Base-by-base conservation (phyloP, 108 stramenopile species). In the Schizochytrium sp. region DNA sequence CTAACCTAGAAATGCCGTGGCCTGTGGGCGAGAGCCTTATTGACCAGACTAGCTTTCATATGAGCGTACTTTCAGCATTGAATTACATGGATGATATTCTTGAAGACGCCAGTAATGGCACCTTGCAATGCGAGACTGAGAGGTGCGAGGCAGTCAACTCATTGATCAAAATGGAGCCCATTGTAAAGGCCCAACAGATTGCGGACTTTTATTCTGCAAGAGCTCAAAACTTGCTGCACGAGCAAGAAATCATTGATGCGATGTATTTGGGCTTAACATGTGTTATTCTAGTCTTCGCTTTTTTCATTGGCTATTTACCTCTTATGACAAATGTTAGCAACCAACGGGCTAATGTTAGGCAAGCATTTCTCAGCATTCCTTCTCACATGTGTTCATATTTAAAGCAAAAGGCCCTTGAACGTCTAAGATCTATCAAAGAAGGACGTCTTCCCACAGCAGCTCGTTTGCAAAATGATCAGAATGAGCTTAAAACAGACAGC, bases 301-400 rank as follows among this genome's bases (percentile, higher is more conserved):
- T 69, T 38, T 7, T 69, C 28, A 1, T 69, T 38, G 64, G 64
- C 19, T 69, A 13, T 38, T 15, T 69, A 7, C 64, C 64, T 69
- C 64, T 69, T 44, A 7, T 69, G 42, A 15, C 28, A 7, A 69
- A 69, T 38, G 64, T 69, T 15, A 5, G 42, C 10, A 7, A 38
- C 15, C 64, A 69, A 15, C 64, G 64, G 5, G 64, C 64, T 7
- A 69, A 38, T 8, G 12, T 69, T 8, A 38, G 64, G 5, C 7
- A 7, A 38, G 64, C 64, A 7, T 69, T 69, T 69, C 64, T 69
- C 42, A 69, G 64, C 64, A 69, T 69, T 15, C 64, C 64, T 7
- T 38, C 10, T 7, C 28, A 69, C 15, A 69, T 69, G 64, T 69
- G 64, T 15, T 69, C 12, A 10, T 69, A 44, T 69, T 44, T 69